These are phyloP conservation scores for Pichia sp. DNA, from an alignment of 1,139 yeast species.

Conservation along the genomic window DNA sequence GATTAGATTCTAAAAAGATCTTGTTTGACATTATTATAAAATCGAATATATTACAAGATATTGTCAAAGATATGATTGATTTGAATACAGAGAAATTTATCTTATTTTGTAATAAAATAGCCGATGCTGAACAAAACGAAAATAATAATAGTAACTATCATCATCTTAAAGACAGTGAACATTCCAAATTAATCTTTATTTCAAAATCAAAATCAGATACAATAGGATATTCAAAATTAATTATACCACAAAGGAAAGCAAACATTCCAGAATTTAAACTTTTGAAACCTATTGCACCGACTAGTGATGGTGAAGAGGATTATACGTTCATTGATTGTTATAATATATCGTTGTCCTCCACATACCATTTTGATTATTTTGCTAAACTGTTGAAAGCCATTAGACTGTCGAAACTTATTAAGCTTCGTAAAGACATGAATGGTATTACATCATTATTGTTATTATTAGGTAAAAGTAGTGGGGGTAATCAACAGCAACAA, in stretches of 20 bases:
- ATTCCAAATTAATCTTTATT: slow-evolving; percentile 43
- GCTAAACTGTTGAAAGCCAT: slow-evolving; percentile 50
- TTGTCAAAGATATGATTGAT: slow-evolving; percentile 62
- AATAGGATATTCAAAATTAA: slow-evolving; percentile 62
- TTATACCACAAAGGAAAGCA: slow-evolving; percentile 58
- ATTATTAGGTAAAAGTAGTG: slow-evolving; percentile 26
- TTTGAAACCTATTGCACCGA: slow-evolving; percentile 19
- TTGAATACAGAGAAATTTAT: slow-evolving; percentile 56
- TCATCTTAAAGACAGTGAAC: slow-evolving; percentile 18
- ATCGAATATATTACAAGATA: slow-evolving; percentile 58
- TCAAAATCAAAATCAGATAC: slow-evolving; percentile 36
- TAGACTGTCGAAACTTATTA: slow-evolving; percentile 52
- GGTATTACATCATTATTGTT: slow-evolving; percentile 49
- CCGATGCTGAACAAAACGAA: not conserved
- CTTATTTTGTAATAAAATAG: slow-evolving; percentile 36
- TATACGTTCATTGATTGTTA: slow-evolving; percentile 9
- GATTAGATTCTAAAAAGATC: slow-evolving; percentile 46
- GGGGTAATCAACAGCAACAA: slow-evolving; percentile 4
- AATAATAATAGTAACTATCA: not conserved
- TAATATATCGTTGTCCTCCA: slow-evolving; percentile 29
- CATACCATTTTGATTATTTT: slow-evolving; percentile 49
- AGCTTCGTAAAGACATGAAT: slow-evolving; percentile 50
- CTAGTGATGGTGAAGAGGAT: slow-evolving; percentile 26
- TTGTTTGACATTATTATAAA: slow-evolving; percentile 61
- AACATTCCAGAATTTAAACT: slow-evolving; percentile 49